Percentiles rank a stretch among this genome's conserved stretches.
Evolutionary conservation across 441 rosid species (phyloP).

Genomic region (Croton setiger): DNA sequence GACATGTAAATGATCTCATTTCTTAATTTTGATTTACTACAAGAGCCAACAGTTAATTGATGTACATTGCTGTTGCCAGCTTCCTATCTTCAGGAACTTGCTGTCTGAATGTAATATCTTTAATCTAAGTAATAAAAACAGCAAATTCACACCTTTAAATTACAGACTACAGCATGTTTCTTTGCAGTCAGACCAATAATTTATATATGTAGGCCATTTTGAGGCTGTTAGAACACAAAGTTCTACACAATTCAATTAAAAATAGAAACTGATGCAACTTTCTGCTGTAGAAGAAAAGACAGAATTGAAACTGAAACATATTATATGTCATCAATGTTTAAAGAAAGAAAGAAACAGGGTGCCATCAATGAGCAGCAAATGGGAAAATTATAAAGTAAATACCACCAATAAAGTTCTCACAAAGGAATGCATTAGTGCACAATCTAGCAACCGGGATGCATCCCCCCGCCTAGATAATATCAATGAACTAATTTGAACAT

Average conservation of each 20-base stretch:
- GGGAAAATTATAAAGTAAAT: background rate
- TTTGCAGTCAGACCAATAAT: background rate
- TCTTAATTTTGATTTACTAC: background rate
- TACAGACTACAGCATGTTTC: background rate
- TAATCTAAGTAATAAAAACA: background rate
- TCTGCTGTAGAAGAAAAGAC: background rate
- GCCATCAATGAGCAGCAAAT: background rate
- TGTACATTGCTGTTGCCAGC: background rate
- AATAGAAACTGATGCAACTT: background rate
- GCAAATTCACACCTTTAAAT: constrained; percentile 3
- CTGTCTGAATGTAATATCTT: background rate
- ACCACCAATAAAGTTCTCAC: background rate
- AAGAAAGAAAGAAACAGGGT: background rate
- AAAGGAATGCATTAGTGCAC: background rate
- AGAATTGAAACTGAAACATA: background rate
- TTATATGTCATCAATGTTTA: background rate
- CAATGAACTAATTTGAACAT: background rate
- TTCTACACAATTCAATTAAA: background rate
- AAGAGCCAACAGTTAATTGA: background rate
- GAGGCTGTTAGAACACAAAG: background rate
- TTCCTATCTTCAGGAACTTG: background rate
- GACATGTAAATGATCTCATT: background rate
- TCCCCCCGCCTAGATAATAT: background rate
- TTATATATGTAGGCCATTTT: background rate
- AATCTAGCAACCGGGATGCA: background rate